Conservation (phyloP, 345 rosid genomes). For the Citrus cavaleriei region DNA sequence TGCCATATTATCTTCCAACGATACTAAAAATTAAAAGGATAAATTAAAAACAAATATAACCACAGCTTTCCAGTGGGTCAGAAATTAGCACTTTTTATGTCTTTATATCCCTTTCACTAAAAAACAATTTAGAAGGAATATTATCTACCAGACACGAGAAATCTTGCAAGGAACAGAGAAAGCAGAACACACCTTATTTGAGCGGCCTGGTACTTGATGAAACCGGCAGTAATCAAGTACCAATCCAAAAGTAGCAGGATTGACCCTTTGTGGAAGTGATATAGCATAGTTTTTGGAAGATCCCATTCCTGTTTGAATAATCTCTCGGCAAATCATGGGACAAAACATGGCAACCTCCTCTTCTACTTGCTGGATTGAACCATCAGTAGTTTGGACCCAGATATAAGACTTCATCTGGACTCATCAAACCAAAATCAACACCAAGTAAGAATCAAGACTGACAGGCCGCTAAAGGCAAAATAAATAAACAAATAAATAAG, state of each 20-base stretch:
- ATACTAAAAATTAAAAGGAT: background rate
- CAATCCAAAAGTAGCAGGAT: constrained; percentile 50
- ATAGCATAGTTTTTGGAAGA: constrained; percentile 65
- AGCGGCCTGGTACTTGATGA: constrained; percentile 61
- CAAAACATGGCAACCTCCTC: constrained; percentile 80
- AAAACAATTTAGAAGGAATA: background rate
- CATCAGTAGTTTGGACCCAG: constrained; percentile 72
- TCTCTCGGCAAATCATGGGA: constrained; percentile 63
- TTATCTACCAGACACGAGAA: background rate
- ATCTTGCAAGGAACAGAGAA: background rate
- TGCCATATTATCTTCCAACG: background rate
- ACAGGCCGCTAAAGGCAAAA: background rate
- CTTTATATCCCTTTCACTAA: background rate
- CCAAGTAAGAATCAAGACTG: background rate
- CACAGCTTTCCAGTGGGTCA: background rate
- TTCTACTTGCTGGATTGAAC: constrained; percentile 72
- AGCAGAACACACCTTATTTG: constrained; percentile 48
- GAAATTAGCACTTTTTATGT: background rate
- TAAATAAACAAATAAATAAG: background rate
- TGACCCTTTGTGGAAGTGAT: constrained; percentile 61
- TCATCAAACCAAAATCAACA: constrained; percentile 9
- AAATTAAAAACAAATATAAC: background rate
- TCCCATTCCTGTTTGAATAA: constrained; percentile 55
- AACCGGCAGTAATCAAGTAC: constrained; percentile 65
- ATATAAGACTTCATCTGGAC: constrained; percentile 58